Base-by-base conservation (phyloP, 495 filamentous ascomycete genomes). In the Apodospora peruviana region DNA sequence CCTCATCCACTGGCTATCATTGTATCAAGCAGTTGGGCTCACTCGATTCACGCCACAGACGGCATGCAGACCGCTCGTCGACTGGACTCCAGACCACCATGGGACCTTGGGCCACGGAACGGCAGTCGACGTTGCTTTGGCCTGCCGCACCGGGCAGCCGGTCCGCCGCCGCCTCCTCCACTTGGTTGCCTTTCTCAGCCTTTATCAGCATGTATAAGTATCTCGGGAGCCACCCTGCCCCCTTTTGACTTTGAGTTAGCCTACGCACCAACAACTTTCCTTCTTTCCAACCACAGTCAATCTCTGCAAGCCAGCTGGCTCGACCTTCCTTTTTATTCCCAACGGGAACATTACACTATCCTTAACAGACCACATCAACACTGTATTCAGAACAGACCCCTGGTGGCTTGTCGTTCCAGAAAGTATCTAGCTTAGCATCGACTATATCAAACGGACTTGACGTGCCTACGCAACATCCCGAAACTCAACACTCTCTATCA, bases 211-310 rank as follows among this genome's bases (percentile, higher is more conserved):
- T 41, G 39, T 38, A 47, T 47, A 47, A 47, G 44, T 47, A 47
- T 23, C 14, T 14, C 16, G 11, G 19, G 19, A 47, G 44, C 21
- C 44, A 38, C 29, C 44, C 32, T 21, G 32, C 32, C 34, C 32
- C 44, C 34, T 9, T n/a, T 16, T 36, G 8, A 14, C 27, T 32
- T 37, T 16, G n/a, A 18, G 24, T 37, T 16, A 20, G 23, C 29
- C 12, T 20, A 9, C 18, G 9, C 8, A 16, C 37, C 18, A 3
- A 9, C 9, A 11, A 20, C 23, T 42, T 48, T 40, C 22, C 21
- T 29, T 48, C 19, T 22, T 40, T 17, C 46, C 37, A 48, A 41
- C 36, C 46, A 34, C 39, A 21, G 20, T 41, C 19, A 27, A 34
- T 17, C 14, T 5, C 37, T 48, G 23, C 38, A 40, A 42, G 46